These are phyloP conservation scores for Vaucheria bursata DNA, from an alignment of 352 stramenopile genomes.

Conservation along the genomic window DNA sequence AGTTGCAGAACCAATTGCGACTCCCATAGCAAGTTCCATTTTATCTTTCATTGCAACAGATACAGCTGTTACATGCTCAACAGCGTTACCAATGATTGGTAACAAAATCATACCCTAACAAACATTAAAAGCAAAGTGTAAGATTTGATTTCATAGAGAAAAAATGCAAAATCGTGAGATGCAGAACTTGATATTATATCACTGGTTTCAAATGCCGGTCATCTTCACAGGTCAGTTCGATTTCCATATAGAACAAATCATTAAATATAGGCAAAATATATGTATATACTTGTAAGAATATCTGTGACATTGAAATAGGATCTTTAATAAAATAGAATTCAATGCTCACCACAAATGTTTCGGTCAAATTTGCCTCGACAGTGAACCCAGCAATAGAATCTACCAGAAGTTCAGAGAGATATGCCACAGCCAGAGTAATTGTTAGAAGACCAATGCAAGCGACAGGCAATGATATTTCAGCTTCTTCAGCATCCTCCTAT, in stretches of 20 bases:
- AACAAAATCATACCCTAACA: conserved; percentile 84
- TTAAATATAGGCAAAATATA: too few species aligned
- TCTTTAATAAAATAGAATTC: too few species aligned
- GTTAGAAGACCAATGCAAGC: conserved; percentile 64
- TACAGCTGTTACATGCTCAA: conserved; percentile 92
- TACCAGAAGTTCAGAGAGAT: conserved; percentile 87
- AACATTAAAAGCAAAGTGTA: too few species aligned
- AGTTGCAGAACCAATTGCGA: conserved; percentile 90
- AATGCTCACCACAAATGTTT: conserved; percentile 62
- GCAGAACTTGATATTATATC: conserved; percentile 67
- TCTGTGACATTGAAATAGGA: too few species aligned
- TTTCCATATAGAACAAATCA: too few species aligned
- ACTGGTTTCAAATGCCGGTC: not conserved
- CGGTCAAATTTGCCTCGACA: conserved; percentile 53
- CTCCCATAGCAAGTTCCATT: conserved; percentile 95
- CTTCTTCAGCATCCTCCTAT: conserved; percentile 58
- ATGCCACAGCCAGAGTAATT: conserved; percentile 74
- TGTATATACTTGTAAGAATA: too few species aligned
- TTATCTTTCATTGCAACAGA: conserved; percentile 91
- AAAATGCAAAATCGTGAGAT: too few species aligned
- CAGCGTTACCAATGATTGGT: conserved; percentile 93
- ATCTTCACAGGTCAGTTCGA: not conserved
- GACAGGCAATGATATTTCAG: conserved; percentile 69
- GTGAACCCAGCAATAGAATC: conserved; percentile 67
- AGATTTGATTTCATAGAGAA: too few species aligned